Percentiles rank a stretch among this genome's conserved stretches.
phyloP scores from a whole-genome alignment of 176 grass and related monocot genomes.

The Ensete glaucum region DNA sequence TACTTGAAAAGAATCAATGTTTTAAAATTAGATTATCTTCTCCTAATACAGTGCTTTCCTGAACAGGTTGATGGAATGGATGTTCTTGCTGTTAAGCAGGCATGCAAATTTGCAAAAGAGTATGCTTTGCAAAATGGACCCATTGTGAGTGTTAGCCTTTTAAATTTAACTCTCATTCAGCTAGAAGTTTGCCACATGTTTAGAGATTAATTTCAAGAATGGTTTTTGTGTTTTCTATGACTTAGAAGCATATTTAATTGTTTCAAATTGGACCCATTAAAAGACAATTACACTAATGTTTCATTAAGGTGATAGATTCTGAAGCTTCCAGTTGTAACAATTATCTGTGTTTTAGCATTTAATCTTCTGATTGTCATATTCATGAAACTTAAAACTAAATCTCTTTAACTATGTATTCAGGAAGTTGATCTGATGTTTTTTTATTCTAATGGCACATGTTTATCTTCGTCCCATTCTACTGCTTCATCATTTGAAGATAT shows the following conservation, averaged over 20 bases:
- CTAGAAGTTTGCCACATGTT: no score
- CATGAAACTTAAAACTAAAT: not conserved
- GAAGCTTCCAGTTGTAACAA: no score
- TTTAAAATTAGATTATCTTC: not conserved
- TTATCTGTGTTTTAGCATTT: not conserved
- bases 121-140: slow-evolving; percentile 64
- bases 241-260: not conserved
- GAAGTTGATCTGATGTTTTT: not conserved
- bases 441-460: not conserved
- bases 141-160: slow-evolving; percentile 43
- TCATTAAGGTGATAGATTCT: no score
- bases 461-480: not conserved
- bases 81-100: slow-evolving; percentile 81
- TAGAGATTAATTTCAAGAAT: not conserved
- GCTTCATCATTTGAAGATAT: no score
- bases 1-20: not conserved
- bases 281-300: no score
- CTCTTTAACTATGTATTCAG: not conserved
- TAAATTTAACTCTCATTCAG: no score
- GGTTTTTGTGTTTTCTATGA: not conserved
- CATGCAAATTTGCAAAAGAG: slow-evolving; percentile 83
- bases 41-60: slow-evolving; percentile 6
- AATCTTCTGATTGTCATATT: not conserved
- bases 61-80: slow-evolving; percentile 91
- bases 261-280: not conserved